These are phyloP conservation scores for Grosmannia clavigera DNA, from an alignment of 2,329 filamentous ascomycete species.

Conservation along the genomic window DNA sequence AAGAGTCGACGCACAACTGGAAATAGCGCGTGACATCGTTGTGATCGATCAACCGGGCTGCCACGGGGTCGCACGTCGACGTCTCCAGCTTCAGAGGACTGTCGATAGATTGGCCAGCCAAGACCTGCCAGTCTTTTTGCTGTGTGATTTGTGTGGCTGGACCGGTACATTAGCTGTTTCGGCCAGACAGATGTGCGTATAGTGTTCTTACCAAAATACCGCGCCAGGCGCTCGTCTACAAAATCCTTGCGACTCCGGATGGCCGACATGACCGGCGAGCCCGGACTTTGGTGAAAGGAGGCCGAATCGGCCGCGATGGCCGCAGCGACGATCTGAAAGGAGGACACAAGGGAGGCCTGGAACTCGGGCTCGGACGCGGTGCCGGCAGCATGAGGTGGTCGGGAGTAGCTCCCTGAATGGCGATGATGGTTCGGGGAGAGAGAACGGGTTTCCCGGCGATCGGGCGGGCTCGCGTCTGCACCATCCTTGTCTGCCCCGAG, in stretches of 20 bases:
- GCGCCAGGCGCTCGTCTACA: constrained; percentile 10
- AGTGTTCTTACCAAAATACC: constrained; percentile 9
- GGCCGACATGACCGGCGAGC: constrained; percentile 5
- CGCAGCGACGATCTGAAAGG: constrained; percentile 14
- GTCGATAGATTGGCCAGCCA: constrained; percentile 12
- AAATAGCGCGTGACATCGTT: constrained; percentile 13
- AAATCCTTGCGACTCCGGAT: constrained; percentile 5
- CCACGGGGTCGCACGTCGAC: constrained; percentile 13
- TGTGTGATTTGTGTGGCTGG: constrained; percentile 9
- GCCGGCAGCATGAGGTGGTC: neutral
- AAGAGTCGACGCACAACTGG: constrained; percentile 3
- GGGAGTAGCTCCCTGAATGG: neutral
- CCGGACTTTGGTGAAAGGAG: constrained; percentile 7
- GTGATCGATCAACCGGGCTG: constrained; percentile 14
- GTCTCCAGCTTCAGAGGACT: constrained; percentile 14
- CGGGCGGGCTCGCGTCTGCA: neutral
- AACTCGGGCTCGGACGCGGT: constrained; percentile 9
- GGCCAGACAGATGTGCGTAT: too few species aligned
- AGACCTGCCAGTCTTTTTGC: constrained; percentile 15
- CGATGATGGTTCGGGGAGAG: neutral
- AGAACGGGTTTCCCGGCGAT: neutral
- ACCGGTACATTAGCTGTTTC: too few species aligned
- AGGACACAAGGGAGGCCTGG: constrained; percentile 10
- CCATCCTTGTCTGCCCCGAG: neutral
- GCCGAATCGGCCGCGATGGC: constrained; percentile 11